A percentile compares a stretch with the other conserved stretches of the same genome.
phyloP scores from a whole-genome alignment of 148 eudicot species.

The Hydrangea macrophylla region DNA sequence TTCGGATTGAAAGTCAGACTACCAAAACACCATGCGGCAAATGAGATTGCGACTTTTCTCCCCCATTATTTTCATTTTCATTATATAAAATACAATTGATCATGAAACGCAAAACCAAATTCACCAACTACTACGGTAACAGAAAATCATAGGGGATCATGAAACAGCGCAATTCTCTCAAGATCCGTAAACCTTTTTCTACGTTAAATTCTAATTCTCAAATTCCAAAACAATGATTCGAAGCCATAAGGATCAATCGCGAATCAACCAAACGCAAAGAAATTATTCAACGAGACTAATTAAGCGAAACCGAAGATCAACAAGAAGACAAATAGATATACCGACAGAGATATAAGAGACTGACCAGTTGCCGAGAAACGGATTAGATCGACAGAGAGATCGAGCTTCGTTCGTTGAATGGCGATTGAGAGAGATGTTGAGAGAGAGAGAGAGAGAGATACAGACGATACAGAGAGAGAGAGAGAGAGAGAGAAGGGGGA shows the following conservation, averaged over 20 bases:
- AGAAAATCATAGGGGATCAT: too few species aligned
- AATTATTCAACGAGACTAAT: background rate
- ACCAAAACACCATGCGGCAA: background rate
- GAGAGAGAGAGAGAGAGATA: conserved; percentile 22
- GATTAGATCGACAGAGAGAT: conserved; percentile 22
- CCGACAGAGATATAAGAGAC: conserved; percentile 8
- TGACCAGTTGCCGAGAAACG: conserved; percentile 23
- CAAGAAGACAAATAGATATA: background rate
- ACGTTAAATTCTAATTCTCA: background rate
- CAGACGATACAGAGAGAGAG: background rate
- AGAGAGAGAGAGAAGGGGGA: conserved; percentile 14
- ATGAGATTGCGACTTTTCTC: too few species aligned
- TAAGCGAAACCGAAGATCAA: background rate
- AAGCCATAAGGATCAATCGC: background rate
- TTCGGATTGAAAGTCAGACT: background rate
- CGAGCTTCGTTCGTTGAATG: background rate
- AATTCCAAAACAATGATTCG: background rate
- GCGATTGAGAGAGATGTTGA: conserved; percentile 12
- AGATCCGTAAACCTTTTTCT: too few species aligned
- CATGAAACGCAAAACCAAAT: too few species aligned
- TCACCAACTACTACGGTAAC: too few species aligned
- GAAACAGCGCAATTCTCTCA: too few species aligned
- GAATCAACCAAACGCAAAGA: background rate
- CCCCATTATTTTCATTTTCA: too few species aligned
- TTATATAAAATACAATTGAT: too few species aligned